A percentile compares a stretch with the other conserved stretches of the same genome.
phyloP scores from a whole-genome alignment of 1,284 basidiomycete genomes.

The Moesziomyces sp. region DNA sequence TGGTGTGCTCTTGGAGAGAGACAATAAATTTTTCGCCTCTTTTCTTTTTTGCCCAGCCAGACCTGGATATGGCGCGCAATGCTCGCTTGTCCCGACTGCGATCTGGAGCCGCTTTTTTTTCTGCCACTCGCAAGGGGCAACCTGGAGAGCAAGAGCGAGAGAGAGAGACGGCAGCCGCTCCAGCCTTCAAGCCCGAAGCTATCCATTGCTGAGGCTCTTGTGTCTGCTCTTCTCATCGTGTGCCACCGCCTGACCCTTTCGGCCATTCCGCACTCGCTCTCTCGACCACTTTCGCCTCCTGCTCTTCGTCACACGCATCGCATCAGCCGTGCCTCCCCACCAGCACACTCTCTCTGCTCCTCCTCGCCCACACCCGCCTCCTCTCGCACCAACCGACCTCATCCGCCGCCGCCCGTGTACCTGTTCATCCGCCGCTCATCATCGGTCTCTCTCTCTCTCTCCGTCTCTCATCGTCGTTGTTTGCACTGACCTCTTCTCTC shows the following conservation, averaged over 20 bases:
- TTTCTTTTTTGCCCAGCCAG: constrained; percentile 6
- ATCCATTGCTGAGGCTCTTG: background rate
- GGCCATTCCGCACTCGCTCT: background rate
- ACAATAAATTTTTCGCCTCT: constrained; percentile 4
- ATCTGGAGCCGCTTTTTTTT: constrained; percentile 7
- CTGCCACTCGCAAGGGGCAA: constrained; percentile 1
- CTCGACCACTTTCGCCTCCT: constrained; percentile 4
- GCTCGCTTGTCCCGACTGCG: constrained; percentile 6
- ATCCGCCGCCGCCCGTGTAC: too few relatives aligned
- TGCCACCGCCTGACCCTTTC: constrained; percentile 2
- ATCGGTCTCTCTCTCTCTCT: constrained; percentile 2
- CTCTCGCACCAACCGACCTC: too few relatives aligned
- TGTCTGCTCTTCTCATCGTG: background rate
- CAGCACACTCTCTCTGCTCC: background rate
- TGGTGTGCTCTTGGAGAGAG: background rate
- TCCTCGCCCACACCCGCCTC: too few relatives aligned
- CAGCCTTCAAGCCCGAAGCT: constrained; percentile 28
- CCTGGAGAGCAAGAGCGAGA: background rate
- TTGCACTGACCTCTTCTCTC: constrained; percentile 17
- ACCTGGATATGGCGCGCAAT: constrained; percentile 14
- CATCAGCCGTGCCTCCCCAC: constrained; percentile 6
- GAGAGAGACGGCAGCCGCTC: constrained; percentile 21
- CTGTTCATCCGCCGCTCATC: constrained; percentile 2
- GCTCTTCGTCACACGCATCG: constrained; percentile 17
- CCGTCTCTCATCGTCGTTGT: background rate